Evolutionary conservation across 139 green algal species (phyloP).

Genomic region (Volvox reticuliferus): DNA sequence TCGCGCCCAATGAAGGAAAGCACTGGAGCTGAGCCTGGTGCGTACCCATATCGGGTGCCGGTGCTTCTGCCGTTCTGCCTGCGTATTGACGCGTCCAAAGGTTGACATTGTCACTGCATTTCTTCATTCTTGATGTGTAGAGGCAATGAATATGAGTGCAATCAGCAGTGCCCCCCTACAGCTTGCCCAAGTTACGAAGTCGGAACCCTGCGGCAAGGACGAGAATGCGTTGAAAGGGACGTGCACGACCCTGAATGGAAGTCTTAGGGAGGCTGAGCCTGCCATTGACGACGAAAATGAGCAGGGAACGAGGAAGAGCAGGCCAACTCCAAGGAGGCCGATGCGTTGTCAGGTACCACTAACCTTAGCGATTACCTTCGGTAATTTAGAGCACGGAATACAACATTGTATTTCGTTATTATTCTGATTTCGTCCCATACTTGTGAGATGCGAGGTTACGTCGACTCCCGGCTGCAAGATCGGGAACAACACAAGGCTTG

Average conservation of each 20-base stretch:
- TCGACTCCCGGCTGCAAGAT: background rate
- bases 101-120: background rate
- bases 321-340: background rate
- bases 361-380: background rate
- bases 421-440: background rate
- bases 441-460: background rate
- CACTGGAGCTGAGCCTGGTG: background rate
- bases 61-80: background rate
- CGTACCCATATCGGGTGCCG: background rate
- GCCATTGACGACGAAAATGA: constrained; percentile 8
- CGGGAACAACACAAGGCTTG: background rate
- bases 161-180: background rate
- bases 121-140: background rate
- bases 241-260: background rate
- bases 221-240: background rate
- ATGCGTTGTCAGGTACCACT: background rate
- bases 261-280: background rate
- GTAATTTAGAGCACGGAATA: background rate
- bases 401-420: background rate
- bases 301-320: background rate
- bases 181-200: background rate
- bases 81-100: background rate
- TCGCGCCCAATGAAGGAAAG: background rate
- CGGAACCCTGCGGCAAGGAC: background rate
- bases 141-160: background rate